Conservation (phyloP, 768 basidiomycete genomes). For the Hygrophorus pudorinus region DNA sequence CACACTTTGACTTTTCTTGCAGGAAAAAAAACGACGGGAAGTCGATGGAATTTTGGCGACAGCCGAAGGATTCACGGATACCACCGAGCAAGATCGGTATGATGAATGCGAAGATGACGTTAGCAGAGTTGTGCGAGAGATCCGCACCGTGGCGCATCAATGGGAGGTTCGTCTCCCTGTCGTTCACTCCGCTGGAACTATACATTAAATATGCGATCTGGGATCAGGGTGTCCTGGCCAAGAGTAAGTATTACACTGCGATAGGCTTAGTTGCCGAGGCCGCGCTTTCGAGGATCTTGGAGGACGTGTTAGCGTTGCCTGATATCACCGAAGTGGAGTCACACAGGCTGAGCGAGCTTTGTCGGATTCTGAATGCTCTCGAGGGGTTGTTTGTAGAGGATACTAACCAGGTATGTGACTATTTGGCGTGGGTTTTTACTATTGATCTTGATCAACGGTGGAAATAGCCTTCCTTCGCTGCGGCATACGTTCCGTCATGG, state of each 20-base stretch:
- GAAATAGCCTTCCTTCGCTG: constrained; percentile 59
- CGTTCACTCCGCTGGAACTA: background rate
- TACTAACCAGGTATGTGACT: constrained; percentile 38
- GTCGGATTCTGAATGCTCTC: constrained; percentile 65
- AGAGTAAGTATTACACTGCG: constrained; percentile 60
- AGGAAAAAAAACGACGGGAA: constrained; percentile 41
- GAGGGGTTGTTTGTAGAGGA: constrained; percentile 75
- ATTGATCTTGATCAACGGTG: background rate
- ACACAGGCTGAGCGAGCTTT: constrained; percentile 71
- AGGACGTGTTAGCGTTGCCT: constrained; percentile 61
- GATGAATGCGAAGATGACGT: constrained; percentile 69
- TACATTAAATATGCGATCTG: background rate
- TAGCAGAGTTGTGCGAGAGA: constrained; percentile 48
- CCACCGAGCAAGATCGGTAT: constrained; percentile 61
- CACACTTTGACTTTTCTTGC: constrained; percentile 1
- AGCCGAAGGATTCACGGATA: constrained; percentile 59
- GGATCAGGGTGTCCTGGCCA: constrained; percentile 55
- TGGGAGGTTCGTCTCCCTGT: constrained; percentile 55
- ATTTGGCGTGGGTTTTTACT: background rate
- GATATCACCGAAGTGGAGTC: constrained; percentile 91
- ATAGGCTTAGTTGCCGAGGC: constrained; percentile 64
- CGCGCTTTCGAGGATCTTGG: constrained; percentile 55
- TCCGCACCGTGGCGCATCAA: constrained; percentile 51
- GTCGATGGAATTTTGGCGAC: constrained; percentile 37
- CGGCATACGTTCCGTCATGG: constrained; percentile 86